Evolutionary conservation across 805 yeast genomes (phyloP).

Genomic region (Suhomyces pyralidae): DNA sequence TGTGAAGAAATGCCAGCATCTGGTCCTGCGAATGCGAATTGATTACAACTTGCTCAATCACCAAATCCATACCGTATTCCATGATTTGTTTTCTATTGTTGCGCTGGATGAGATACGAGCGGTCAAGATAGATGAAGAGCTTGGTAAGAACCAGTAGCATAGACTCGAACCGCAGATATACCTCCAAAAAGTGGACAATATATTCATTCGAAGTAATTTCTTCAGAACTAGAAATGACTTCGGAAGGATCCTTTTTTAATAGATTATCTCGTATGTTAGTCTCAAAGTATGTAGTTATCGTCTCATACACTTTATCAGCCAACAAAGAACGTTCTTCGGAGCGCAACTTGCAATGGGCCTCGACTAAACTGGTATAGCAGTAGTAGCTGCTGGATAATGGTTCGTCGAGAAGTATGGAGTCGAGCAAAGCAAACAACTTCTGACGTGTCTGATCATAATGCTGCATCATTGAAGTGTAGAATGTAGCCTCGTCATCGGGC

Average conservation of each 20-base stretch:
- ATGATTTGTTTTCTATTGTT: conserved; percentile 25
- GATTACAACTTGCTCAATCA: conserved; percentile 13
- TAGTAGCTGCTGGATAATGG: conserved; percentile 19
- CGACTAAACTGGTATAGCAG: conserved; percentile 27
- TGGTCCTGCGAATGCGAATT: neutral
- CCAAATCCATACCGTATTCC: conserved; percentile 22
- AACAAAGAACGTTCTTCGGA: conserved; percentile 33
- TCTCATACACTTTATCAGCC: conserved; percentile 16
- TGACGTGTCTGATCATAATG: conserved; percentile 6
- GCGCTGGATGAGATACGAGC: conserved; percentile 32
- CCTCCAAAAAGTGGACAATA: conserved; percentile 10
- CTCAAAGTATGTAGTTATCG: conserved; percentile 17
- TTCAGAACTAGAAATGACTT: neutral
- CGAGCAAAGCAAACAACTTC: conserved; percentile 13
- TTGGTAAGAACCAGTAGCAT: conserved; percentile 23
- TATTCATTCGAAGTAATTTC: neutral
- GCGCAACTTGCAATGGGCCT: conserved; percentile 29
- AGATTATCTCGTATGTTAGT: neutral
- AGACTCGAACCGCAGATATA: conserved; percentile 22
- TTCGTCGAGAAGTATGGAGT: conserved; percentile 15
- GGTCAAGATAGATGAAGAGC: conserved; percentile 35
- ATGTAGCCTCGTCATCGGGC: conserved; percentile 3
- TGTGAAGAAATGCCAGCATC: conserved; percentile 11
- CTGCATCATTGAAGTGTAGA: conserved; percentile 1
- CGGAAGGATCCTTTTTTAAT: neutral